phyloP scores from a whole-genome alignment of 768 basidiomycete genomes.

The Amanita fuliginea region DNA sequence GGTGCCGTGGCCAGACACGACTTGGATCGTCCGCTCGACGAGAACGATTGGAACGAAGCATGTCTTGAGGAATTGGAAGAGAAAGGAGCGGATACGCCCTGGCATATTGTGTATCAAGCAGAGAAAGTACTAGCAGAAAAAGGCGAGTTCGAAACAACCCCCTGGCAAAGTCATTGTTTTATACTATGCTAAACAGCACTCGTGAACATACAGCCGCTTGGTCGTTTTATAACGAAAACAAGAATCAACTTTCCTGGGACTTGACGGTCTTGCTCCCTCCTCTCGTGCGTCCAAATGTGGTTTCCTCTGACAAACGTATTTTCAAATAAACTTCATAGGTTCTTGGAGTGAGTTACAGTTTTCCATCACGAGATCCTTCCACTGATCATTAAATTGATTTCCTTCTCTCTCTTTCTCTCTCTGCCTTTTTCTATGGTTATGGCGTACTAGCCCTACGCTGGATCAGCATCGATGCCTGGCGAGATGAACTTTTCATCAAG shows the following conservation, averaged over 20 bases:
- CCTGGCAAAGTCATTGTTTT: too few species aligned
- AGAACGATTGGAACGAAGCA: constrained; percentile 55
- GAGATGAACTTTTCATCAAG: background rate
- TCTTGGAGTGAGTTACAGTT: background rate
- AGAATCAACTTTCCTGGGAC: constrained; percentile 35
- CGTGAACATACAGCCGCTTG: constrained; percentile 23
- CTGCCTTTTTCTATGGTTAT: too few species aligned
- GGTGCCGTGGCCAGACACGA: constrained; percentile 30
- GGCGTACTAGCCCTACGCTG: background rate
- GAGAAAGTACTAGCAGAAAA: constrained; percentile 58
- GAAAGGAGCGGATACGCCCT: constrained; percentile 31
- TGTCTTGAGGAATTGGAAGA: constrained; percentile 32
- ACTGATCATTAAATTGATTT: too few species aligned
- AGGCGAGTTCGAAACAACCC: constrained; percentile 25
- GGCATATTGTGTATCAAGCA: constrained; percentile 38
- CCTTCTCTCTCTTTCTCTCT: too few species aligned
- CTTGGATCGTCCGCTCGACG: constrained; percentile 19
- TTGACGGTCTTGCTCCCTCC: constrained; percentile 44
- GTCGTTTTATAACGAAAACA: constrained; percentile 32
- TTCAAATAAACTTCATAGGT: background rate
- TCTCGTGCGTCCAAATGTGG: constrained; percentile 21
- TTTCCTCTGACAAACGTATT: background rate
- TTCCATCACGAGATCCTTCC: background rate
- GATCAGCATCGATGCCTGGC: background rate
- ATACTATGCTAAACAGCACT: too few species aligned